Base-by-base conservation (phyloP, 225 moss, liverwort and hornwort genomes). In the Asterella californica region DNA sequence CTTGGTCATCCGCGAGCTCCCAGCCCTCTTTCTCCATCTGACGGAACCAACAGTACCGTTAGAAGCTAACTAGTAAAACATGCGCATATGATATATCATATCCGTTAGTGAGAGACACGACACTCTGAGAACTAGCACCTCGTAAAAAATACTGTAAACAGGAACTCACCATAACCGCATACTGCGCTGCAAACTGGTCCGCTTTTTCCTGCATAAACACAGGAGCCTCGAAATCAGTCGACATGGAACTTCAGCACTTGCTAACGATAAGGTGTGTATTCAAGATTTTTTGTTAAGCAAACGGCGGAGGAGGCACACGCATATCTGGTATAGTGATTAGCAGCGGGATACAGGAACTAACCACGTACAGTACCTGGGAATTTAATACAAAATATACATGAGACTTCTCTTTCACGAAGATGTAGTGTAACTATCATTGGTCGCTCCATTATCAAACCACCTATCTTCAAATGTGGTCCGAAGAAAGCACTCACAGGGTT, bases 11-110 rank as follows among this genome's bases (percentile, higher is more conserved):
- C 24, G 87, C 52, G 61, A 99, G 85, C 50, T 95, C 95, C 90
- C 94, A 99, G 70, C 95, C 89, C 81, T 99, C 99, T 86, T 92
- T 99, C 87, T 90, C 91, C 71, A 99, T 90, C 99, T 99, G 30
- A 50, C 29, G 37, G 22, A 30, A 65, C 10, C 36, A 67, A 67
- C 34, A 15, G 36, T 17, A 9, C 7, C 0, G 14, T 14, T 36
- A 2, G 0, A 4, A 2, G 42, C 42, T 42, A 2, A 42, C 42
- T 2, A 42, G 42, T 42, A 19, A 36, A 21, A 3, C 29, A 67
- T 67, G 67, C 36, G 1, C 4, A 67, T 37, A 67, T 0, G 2
- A 19, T 18, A 67, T 36, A 67, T 14, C 52, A 52, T 10, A 63
- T 63, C 27, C 2, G 10, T 30, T 29, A 27, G 9, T 27, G 63